Conservation (phyloP, 2,329 filamentous ascomycete genomes). For the Trichoderma sp. region DNA sequence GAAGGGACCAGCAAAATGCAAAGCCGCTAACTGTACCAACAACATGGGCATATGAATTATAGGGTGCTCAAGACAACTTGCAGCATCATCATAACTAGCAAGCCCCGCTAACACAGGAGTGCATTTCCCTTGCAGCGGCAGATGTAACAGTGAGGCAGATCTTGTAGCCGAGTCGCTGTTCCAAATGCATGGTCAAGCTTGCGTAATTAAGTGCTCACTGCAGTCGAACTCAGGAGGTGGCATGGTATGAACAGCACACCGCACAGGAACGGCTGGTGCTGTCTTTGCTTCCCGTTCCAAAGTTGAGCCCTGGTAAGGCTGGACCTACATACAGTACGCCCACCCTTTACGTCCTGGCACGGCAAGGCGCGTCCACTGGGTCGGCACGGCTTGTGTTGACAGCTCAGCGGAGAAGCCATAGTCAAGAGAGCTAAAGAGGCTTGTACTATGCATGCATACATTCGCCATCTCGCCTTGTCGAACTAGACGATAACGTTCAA, state of each 20-base stretch:
- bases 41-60: not conserved
- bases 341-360: not conserved
- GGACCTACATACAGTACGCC: slow-evolving; percentile 13
- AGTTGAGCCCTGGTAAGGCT: slow-evolving; percentile 12
- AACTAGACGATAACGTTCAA: not conserved
- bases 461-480: not conserved
- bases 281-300: not conserved
- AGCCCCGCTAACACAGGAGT: slow-evolving; percentile 12
- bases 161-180: not conserved
- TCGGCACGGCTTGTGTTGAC: not conserved
- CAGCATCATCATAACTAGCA: not conserved
- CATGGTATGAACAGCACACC: slow-evolving; percentile 2
- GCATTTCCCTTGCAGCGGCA: slow-evolving; percentile 17
- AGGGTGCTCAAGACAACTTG: not conserved
- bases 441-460: not conserved
- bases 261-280: not conserved
- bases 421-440: not conserved
- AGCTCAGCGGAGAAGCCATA: not conserved
- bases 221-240: slow-evolving; percentile 5
- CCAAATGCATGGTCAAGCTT: not conserved
- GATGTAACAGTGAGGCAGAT: slow-evolving; percentile 2
- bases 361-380: not conserved
- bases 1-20: not conserved
- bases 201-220: slow-evolving; percentile 15
- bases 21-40: not conserved